Percentiles rank a stretch among this genome's conserved stretches.
These are phyloP conservation scores for Suillus luteus DNA, from an alignment of 768 basidiomycete genomes.

Conservation along the genomic window DNA sequence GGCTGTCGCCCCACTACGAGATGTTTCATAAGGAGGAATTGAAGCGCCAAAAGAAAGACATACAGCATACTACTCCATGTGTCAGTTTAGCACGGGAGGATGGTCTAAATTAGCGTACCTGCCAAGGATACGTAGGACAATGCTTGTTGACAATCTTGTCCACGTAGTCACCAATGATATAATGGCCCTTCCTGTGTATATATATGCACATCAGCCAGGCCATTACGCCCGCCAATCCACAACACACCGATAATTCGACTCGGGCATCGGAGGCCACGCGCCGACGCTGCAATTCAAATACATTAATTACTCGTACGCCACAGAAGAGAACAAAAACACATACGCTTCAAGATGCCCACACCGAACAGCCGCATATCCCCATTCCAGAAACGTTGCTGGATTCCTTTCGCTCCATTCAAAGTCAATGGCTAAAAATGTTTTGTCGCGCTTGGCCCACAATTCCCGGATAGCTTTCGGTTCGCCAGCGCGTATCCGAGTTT, in stretches of 20 bases:
- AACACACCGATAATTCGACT: slow-evolving; percentile 72
- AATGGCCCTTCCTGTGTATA: slow-evolving; percentile 60
- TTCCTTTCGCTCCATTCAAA: slow-evolving; percentile 80
- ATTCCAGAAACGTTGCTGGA: slow-evolving; percentile 67
- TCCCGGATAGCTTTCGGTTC: slow-evolving; percentile 64
- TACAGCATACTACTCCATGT: slow-evolving; percentile 59
- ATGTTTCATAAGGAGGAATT: slow-evolving; percentile 7
- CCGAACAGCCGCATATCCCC: slow-evolving; percentile 80
- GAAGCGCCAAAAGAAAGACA: slow-evolving; percentile 26
- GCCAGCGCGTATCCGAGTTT: slow-evolving; percentile 63
- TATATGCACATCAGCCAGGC: slow-evolving; percentile 19
- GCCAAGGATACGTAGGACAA: slow-evolving; percentile 68
- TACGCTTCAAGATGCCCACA: slow-evolving; percentile 73
- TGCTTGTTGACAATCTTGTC: slow-evolving; percentile 66
- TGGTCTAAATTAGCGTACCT: slow-evolving; percentile 48
- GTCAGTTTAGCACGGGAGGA: slow-evolving; percentile 19
- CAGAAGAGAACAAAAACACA: slow-evolving; percentile 29
- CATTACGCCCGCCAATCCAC: not conserved
- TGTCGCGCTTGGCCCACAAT: slow-evolving; percentile 69
- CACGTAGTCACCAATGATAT: slow-evolving; percentile 68
- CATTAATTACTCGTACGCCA: not conserved
- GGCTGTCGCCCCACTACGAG: slow-evolving; percentile 75
- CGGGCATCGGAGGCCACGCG: slow-evolving; percentile 78
- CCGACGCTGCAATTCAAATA: slow-evolving; percentile 45
- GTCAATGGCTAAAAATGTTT: slow-evolving; percentile 73